Base-by-base conservation (phyloP, 2,329 filamentous ascomycete species). In the Microdochium trichocladiopsis region DNA sequence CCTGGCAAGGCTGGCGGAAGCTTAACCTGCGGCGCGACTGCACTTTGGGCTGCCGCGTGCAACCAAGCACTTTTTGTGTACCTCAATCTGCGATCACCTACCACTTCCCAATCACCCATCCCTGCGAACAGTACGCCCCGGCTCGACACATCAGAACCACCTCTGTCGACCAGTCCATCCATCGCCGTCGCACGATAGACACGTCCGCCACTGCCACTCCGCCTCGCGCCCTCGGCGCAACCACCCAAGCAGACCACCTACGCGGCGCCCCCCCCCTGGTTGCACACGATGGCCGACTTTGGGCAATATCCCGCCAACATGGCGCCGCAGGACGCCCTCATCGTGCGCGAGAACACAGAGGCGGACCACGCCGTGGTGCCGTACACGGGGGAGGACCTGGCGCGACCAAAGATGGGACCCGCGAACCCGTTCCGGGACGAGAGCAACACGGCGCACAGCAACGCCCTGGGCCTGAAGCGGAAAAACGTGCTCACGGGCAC, bases 401-500 rank as follows among this genome's bases (percentile, higher is more conserved):
- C 82, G 48, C 79, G 83, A 53, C 81, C 86, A 1, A 72, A 74
- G 9, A 70, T 84, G 54, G 89, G 89, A 0, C 89, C 89, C 33
- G 71, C 78, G 23, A 93, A 93, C 63, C 89, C 89, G 1, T 93
- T 89, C 69, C 84, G 83, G 65, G 77, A 85, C 58, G 78, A 83
- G 25, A 69, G 73, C 49, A 69, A 71, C 1, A 45, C 18, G 6
- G 41, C 41, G 6, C 41, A 45, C 14, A 45, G 18, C 21, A 3
- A 4, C 12, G 41, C 12, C 28, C 14, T 31, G 28, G 28, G 28
- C 4, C 66, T 84, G 54, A 93, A 92, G 70, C 83, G 88, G 55
- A 93, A 92, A 65, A 93, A 91, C 56, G 78, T 92, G 1, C 78
- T 89, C 11, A 96, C 94, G 0, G 94, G 94, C 11, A 87, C 82